Evolutionary conservation across 1,139 yeast species (phyloP).

Genomic region (Zygoascus sp.): DNA sequence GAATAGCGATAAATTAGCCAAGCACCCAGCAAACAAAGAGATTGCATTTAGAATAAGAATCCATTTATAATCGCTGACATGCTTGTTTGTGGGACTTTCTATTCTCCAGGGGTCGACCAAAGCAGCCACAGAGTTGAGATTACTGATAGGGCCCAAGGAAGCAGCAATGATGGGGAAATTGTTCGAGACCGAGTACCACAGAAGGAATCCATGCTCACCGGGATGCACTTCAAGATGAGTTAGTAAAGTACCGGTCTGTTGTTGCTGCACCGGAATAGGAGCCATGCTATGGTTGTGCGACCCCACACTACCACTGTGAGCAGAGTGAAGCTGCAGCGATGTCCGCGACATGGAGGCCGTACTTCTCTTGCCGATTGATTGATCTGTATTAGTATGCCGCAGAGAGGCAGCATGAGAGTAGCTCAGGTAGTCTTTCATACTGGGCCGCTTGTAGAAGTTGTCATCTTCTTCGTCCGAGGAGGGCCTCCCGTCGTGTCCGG

Average conservation of each 20-base stretch:
- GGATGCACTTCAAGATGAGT: constrained; percentile 16
- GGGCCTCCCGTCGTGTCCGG: too few species aligned
- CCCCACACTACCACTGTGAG: too few species aligned
- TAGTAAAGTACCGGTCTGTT: constrained; percentile 31
- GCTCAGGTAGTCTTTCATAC: background rate
- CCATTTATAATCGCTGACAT: constrained; percentile 37
- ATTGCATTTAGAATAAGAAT: constrained; percentile 54
- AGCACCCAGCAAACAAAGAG: constrained; percentile 57
- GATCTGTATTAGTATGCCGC: background rate
- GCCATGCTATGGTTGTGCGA: too few species aligned
- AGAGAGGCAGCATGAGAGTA: background rate
- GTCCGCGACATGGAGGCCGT: background rate
- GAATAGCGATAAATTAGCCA: constrained; percentile 61
- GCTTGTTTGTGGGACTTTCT: constrained; percentile 26
- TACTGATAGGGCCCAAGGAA: constrained; percentile 72
- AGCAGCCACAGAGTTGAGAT: constrained; percentile 66
- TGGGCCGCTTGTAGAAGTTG: background rate
- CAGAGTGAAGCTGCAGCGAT: background rate
- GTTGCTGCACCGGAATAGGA: background rate
- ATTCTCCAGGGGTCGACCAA: constrained; percentile 67
- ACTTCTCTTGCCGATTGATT: background rate
- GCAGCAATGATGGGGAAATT: constrained; percentile 72
- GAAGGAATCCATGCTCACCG: constrained; percentile 22
- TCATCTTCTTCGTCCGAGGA: too few species aligned
- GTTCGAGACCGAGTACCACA: constrained; percentile 59